These are phyloP conservation scores for Lolium rigidum DNA, from an alignment of 176 grass and related monocot species.

Conservation along the genomic window DNA sequence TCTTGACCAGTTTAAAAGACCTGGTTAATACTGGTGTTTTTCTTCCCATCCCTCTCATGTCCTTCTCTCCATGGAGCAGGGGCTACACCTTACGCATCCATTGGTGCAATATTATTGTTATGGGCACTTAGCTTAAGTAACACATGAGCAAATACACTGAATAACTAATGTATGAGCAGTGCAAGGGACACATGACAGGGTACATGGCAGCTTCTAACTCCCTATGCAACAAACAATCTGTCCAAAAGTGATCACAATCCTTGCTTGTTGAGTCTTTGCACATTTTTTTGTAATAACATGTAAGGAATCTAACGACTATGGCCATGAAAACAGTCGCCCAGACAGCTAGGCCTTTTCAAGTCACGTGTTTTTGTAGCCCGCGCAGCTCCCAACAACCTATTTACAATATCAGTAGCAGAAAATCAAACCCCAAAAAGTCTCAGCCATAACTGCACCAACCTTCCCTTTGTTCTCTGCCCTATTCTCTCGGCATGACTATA, in stretches of 20 bases:
- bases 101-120: neutral
- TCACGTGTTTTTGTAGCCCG: neutral
- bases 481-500: slow-evolving; percentile 16
- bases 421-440: neutral
- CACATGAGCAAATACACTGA: neutral
- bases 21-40: neutral
- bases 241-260: neutral
- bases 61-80: neutral
- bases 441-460: neutral
- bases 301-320: neutral
- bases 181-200: neutral
- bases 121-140: neutral
- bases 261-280: neutral
- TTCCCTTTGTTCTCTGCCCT: neutral
- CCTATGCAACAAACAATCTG: neutral
- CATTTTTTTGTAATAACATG: neutral
- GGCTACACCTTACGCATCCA: neutral
- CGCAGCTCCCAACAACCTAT: neutral
- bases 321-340: neutral
- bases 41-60: neutral
- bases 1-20: slow-evolving; percentile 23
- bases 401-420: neutral
- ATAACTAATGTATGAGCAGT: neutral
- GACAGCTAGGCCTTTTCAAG: neutral
- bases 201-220: neutral